Percentiles rank a stretch among this genome's conserved stretches.
Evolutionary conservation across 306 rosid species (phyloP).

Genomic region (Cicer yamashitae): DNA sequence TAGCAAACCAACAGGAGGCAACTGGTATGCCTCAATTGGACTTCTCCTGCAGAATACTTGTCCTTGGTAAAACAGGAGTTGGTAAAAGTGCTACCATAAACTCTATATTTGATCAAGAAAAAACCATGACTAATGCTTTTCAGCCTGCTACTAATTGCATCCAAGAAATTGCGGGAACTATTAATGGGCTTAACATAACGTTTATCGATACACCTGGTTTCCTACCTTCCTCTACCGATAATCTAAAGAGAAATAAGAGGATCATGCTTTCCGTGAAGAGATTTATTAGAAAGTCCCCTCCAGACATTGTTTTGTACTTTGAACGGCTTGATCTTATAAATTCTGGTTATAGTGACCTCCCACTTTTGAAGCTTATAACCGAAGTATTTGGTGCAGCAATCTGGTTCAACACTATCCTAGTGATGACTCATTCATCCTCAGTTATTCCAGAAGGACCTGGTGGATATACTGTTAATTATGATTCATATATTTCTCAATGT

Average conservation of each 20-base stretch:
- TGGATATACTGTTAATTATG: conserved; percentile 70
- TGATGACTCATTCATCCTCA: conserved; percentile 91
- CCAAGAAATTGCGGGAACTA: conserved; percentile 77
- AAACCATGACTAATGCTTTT: conserved; percentile 82
- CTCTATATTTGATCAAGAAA: conserved; percentile 80
- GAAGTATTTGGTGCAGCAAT: conserved; percentile 86
- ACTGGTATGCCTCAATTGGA: conserved; percentile 61
- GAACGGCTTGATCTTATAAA: conserved; percentile 83
- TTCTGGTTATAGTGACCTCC: conserved; percentile 56
- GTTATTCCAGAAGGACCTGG: conserved; percentile 81
- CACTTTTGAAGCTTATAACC: conserved; percentile 74
- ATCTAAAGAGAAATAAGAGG: conserved; percentile 79
- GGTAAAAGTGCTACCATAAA: conserved; percentile 99
- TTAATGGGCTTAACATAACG: conserved; percentile 72
- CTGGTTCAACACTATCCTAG: conserved; percentile 93
- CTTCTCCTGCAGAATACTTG: conserved; percentile 86
- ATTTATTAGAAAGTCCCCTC: conserved; percentile 82
- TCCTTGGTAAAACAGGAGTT: conserved; percentile 93
- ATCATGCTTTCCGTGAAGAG: conserved; percentile 77
- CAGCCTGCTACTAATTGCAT: conserved; percentile 84
- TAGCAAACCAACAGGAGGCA: conserved; percentile 72
- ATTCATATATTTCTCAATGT: conserved; percentile 65
- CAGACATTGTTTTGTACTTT: conserved; percentile 87
- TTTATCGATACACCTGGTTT: conserved; percentile 96
- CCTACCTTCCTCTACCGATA: conserved; percentile 62